These are phyloP conservation scores for Candida railenensis DNA, from an alignment of 805 yeast genomes.

Conservation along the genomic window DNA sequence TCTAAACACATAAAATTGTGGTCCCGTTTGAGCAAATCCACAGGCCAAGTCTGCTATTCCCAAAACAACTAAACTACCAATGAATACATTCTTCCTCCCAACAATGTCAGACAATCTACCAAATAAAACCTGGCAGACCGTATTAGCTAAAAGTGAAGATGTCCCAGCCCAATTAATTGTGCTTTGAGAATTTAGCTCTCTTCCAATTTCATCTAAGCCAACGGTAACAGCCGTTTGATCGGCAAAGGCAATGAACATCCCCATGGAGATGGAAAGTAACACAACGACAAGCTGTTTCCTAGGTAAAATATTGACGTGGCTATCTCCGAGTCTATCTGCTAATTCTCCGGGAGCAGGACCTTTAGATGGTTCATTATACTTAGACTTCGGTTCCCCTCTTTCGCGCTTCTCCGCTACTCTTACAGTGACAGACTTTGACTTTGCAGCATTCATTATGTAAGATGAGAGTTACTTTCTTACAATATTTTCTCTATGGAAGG, in stretches of 20 bases:
- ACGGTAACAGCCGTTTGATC: conserved; percentile 52
- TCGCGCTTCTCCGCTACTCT: not conserved
- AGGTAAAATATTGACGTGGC: conserved; percentile 43
- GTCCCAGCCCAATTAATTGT: conserved; percentile 63
- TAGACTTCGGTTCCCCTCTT: not conserved
- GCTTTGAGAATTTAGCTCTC: conserved; percentile 43
- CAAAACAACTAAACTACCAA: conserved; percentile 38
- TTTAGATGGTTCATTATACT: not conserved
- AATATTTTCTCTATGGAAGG: not conserved
- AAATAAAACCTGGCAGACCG: conserved; percentile 50
- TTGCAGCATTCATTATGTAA: not conserved
- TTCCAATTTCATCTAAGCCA: conserved; percentile 48
- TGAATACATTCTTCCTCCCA: conserved; percentile 47
- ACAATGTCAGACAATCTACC: conserved; percentile 58
- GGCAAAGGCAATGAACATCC: conserved; percentile 41
- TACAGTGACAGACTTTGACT: not conserved
- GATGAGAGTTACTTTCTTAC: not conserved
- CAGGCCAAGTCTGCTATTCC: conserved; percentile 48
- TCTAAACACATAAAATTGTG: conserved; percentile 50
- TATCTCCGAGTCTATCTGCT: conserved; percentile 34
- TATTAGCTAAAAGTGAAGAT: conserved; percentile 48
- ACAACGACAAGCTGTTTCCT: conserved; percentile 35
- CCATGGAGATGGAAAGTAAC: conserved; percentile 36
- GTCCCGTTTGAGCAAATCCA: conserved; percentile 49
- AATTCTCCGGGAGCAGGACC: not conserved